Conservation (phyloP, 192 early-diverging fungal genomes). For the Coemansia asiatica region DNA sequence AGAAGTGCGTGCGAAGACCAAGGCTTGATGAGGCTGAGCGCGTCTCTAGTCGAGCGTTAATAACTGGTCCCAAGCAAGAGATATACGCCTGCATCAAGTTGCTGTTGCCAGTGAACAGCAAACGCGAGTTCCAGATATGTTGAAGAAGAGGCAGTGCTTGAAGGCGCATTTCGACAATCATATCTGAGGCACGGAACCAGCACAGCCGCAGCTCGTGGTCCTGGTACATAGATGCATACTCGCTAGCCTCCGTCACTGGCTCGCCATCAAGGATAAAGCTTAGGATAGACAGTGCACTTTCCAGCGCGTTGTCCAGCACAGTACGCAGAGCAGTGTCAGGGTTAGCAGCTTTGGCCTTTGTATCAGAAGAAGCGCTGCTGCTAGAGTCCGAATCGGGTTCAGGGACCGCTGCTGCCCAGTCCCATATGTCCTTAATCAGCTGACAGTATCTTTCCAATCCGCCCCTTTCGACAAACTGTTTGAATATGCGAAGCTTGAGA, state of each 20-base stretch:
- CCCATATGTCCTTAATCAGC: constrained; percentile 35
- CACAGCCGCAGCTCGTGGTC: constrained; percentile 48
- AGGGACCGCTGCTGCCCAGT: constrained; percentile 45
- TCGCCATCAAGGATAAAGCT: constrained; percentile 70
- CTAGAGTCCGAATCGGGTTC: not conserved
- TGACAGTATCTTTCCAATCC: constrained; percentile 38
- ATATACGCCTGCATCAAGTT: constrained; percentile 62
- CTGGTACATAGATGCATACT: constrained; percentile 26
- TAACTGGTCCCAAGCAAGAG: constrained; percentile 62
- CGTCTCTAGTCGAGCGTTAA: constrained; percentile 73
- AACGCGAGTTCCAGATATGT: constrained; percentile 64
- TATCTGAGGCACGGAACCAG: constrained; percentile 73
- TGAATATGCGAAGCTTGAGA: constrained; percentile 46
- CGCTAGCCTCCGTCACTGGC: constrained; percentile 72
- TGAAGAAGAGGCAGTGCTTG: constrained; percentile 61
- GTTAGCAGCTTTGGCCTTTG: constrained; percentile 3
- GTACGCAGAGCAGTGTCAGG: constrained; percentile 24
- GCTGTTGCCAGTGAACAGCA: constrained; percentile 58
- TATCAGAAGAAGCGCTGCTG: not conserved
- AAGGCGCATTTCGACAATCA: constrained; percentile 65
- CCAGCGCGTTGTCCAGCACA: constrained; percentile 36
- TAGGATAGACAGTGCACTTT: constrained; percentile 60
- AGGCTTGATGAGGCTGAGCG: constrained; percentile 1
- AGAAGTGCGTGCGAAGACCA: constrained; percentile 30
- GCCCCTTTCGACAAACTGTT: constrained; percentile 30